These are phyloP conservation scores for Angomonas ambiguus DNA, from an alignment of 208 protist genomes.

Conservation along the genomic window DNA sequence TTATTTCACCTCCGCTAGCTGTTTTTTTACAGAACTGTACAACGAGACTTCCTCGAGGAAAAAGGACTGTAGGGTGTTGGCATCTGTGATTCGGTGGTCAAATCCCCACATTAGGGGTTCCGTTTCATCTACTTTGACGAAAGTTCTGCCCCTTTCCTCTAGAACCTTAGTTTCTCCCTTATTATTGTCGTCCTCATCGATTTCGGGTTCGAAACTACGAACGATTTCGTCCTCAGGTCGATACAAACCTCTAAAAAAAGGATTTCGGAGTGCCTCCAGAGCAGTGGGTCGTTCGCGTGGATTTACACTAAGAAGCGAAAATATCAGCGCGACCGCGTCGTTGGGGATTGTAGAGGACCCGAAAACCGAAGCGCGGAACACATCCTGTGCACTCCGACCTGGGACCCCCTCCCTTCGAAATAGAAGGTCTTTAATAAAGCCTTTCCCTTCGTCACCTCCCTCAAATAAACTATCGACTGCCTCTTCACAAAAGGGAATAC, in stretches of 20 bases:
- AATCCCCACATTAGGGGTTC: conserved; percentile 43
- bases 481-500: conserved; percentile 49
- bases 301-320: conserved; percentile 49
- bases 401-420: background rate
- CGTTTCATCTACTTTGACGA: conserved; percentile 26
- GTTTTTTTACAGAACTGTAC: conserved; percentile 17
- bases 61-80: conserved; percentile 22
- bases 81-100: conserved; percentile 42
- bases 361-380: conserved; percentile 55
- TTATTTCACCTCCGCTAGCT: background rate
- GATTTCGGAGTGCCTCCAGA: conserved; percentile 49
- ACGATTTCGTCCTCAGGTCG: conserved; percentile 40
- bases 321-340: conserved; percentile 31
- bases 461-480: conserved; percentile 73
- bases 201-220: background rate
- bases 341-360: conserved; percentile 50
- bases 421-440: conserved; percentile 48
- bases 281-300: conserved; percentile 55
- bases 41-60: conserved; percentile 32
- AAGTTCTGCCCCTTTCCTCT: conserved; percentile 10
- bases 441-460: conserved; percentile 58
- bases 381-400: conserved; percentile 15
- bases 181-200: background rate
- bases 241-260: conserved; percentile 54
- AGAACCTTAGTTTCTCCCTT: background rate